Percentiles rank a stretch among this genome's conserved stretches.
Conservation (phyloP, 768 basidiomycete genomes). For the Kondoa malvinella region DNA sequence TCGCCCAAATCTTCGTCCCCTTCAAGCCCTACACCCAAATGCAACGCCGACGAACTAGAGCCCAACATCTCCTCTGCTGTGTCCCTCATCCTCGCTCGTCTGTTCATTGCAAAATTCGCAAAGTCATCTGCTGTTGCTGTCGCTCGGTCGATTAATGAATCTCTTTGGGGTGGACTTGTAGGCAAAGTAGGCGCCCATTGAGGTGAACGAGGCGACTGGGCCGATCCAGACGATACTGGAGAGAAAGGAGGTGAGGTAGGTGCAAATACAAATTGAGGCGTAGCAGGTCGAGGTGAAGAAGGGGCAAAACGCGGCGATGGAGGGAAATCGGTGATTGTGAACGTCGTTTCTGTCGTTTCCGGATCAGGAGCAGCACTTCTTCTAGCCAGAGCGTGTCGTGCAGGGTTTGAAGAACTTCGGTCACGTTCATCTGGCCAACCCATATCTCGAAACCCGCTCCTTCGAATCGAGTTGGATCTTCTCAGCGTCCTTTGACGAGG, state of each 20-base stretch:
- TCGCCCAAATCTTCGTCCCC: background rate
- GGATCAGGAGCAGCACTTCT: background rate
- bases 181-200: background rate
- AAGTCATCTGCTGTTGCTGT: background rate
- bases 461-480: background rate
- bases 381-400: background rate
- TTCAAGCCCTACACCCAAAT: background rate
- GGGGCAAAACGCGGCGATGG: background rate
- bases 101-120: background rate
- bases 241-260: background rate
- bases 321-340: background rate
- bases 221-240: background rate
- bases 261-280: too few species aligned
- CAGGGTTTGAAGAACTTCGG: background rate
- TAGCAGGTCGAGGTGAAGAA: background rate
- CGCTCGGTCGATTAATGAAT: background rate
- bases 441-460: background rate
- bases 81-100: background rate
- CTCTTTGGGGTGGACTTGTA: background rate
- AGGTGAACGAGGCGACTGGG: background rate
- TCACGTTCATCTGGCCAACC: background rate
- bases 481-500: background rate
- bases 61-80: background rate
- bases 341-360: background rate
- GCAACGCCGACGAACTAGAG: background rate